Evolutionary conservation across 495 filamentous ascomycete species (phyloP).

Genomic region (Neurospora africana): DNA sequence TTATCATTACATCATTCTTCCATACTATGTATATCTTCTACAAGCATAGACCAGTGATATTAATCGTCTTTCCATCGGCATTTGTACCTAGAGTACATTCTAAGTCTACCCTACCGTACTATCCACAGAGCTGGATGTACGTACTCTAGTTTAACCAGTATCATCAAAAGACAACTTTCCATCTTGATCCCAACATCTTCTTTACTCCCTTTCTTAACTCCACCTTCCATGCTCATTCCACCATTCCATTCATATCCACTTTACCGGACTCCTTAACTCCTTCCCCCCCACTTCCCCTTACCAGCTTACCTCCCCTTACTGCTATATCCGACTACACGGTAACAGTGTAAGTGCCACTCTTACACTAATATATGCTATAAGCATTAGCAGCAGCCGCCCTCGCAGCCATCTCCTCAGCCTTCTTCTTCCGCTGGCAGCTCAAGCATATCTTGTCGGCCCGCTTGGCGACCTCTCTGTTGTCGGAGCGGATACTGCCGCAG

Average conservation of each 20-base stretch:
- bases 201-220: neutral
- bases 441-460: neutral
- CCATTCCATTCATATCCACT: neutral
- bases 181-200: neutral
- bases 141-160: neutral
- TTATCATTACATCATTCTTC: neutral
- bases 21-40: neutral
- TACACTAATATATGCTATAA: neutral
- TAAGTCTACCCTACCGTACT: neutral
- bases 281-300: neutral
- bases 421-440: neutral
- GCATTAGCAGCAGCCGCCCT: neutral
- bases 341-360: neutral
- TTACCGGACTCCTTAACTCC: neutral
- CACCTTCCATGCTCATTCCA: neutral
- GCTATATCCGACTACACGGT: neutral
- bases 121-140: neutral
- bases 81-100: neutral
- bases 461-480: neutral
- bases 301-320: neutral
- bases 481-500: neutral
- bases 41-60: neutral
- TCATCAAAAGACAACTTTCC: conserved; percentile 2
- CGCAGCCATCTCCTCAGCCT: neutral
- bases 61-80: neutral